These are phyloP conservation scores for Firmiana major DNA, from an alignment of 345 rosid species.

Conservation along the genomic window DNA sequence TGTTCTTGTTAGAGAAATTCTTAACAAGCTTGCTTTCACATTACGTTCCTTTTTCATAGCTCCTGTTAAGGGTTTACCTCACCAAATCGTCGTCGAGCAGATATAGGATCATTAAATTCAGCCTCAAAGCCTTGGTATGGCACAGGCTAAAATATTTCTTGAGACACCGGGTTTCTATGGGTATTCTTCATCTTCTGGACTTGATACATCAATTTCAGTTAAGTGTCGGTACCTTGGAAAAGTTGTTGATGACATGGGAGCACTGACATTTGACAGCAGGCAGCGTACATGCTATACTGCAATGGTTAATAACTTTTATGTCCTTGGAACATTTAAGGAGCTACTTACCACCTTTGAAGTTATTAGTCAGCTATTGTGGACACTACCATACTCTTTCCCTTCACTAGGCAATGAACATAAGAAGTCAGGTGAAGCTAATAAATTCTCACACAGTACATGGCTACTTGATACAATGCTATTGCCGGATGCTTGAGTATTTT, in stretches of 20 bases:
- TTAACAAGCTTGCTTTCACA: conserved; percentile 68
- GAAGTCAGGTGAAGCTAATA: conserved; percentile 65
- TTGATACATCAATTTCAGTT: conserved; percentile 58
- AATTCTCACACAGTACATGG: conserved; percentile 61
- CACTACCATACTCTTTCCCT: conserved; percentile 53
- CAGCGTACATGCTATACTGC: conserved; percentile 76
- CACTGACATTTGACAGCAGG: conserved; percentile 76
- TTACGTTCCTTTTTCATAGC: conserved; percentile 74
- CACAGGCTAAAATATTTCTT: conserved; percentile 70
- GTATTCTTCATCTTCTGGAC: conserved; percentile 54
- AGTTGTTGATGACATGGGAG: conserved; percentile 80
- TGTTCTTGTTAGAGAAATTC: conserved; percentile 59
- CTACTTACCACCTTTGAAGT: conserved; percentile 93
- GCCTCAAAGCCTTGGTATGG: conserved; percentile 86
- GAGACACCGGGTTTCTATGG: conserved; percentile 85
- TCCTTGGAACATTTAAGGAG: conserved; percentile 85
- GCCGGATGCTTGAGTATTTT: conserved; percentile 79
- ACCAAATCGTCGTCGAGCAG: conserved; percentile 89
- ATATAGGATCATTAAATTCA: conserved; percentile 61
- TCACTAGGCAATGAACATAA: conserved; percentile 52
- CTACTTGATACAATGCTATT: conserved; percentile 78
- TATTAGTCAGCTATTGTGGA: conserved; percentile 88
- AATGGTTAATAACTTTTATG: conserved; percentile 92
- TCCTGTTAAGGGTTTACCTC: conserved; percentile 84
- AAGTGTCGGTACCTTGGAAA: conserved; percentile 94